These are phyloP conservation scores for Salix koriyanagi DNA, from an alignment of 345 rosid genomes.

Conservation along the genomic window DNA sequence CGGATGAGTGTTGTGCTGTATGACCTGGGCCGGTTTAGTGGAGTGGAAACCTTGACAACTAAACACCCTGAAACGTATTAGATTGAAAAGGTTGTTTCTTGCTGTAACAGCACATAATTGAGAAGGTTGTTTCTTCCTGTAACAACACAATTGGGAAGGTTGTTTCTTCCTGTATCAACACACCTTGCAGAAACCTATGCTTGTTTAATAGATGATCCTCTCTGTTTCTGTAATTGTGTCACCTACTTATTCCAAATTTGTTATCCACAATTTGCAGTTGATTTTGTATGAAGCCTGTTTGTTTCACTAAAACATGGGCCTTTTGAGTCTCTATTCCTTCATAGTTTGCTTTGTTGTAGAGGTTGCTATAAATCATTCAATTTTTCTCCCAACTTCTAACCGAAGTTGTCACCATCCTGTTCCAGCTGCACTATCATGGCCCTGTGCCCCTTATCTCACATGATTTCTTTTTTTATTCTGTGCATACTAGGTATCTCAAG, in stretches of 20 bases:
- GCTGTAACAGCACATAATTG: neutral
- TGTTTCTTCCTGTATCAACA: neutral
- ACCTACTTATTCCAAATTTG: neutral
- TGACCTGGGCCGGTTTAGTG: neutral
- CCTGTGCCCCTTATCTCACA: neutral
- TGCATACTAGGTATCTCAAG: constrained; percentile 60
- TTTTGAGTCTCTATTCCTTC: neutral
- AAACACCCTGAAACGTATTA: neutral
- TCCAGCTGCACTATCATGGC: neutral
- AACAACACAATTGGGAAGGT: neutral
- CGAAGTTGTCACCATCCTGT: neutral
- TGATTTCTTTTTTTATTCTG: neutral
- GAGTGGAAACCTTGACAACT: neutral
- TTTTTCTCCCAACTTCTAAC: neutral
- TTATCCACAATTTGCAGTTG: neutral
- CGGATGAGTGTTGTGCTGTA: neutral
- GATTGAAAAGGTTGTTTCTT: neutral
- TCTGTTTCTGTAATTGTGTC: neutral
- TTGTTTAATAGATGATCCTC: neutral
- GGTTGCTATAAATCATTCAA: neutral
- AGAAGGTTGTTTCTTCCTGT: neutral
- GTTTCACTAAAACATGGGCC: neutral
- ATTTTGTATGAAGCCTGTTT: neutral
- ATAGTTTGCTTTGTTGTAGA: neutral
- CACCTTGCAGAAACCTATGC: neutral